A percentile compares a stretch with the other conserved stretches of the same genome.
Evolutionary conservation across 495 filamentous ascomycete genomes (phyloP).

Genomic region (Tricharina praecox): DNA sequence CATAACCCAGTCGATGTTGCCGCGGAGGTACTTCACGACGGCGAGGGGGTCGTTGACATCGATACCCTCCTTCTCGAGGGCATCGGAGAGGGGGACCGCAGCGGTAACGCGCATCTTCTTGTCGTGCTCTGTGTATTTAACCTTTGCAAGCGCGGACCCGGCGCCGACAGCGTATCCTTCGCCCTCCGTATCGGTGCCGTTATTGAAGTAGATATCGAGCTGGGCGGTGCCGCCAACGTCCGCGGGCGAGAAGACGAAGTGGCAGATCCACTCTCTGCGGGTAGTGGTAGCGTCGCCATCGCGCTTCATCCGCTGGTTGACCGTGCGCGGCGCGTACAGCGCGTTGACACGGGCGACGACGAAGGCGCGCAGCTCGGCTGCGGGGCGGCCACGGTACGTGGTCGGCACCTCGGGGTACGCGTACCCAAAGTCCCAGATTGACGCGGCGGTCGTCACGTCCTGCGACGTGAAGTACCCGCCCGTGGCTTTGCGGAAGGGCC

Average conservation of each 20-base stretch:
- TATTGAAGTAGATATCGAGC: slow-evolving; percentile 15
- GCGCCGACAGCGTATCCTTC: slow-evolving; percentile 12
- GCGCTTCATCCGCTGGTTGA: not conserved
- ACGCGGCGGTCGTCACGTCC: slow-evolving; percentile 14
- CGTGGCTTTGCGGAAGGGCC: slow-evolving; percentile 23
- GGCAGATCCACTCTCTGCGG: slow-evolving; percentile 4
- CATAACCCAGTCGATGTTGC: slow-evolving; percentile 17
- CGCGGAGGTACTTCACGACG: slow-evolving; percentile 14
- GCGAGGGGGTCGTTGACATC: slow-evolving; percentile 6
- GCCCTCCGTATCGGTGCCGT: slow-evolving; percentile 7
- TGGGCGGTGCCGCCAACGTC: slow-evolving; percentile 1
- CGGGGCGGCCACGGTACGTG: slow-evolving; percentile 1
- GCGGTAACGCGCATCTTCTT: slow-evolving; percentile 9
- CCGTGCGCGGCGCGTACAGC: slow-evolving; percentile 3
- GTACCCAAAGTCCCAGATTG: slow-evolving; percentile 23
- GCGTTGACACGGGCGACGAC: slow-evolving; percentile 11
- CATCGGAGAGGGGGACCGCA: slow-evolving; percentile 22
- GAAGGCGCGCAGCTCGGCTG: slow-evolving; percentile 6
- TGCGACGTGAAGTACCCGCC: slow-evolving; percentile 21
- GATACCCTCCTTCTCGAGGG: slow-evolving; percentile 10
- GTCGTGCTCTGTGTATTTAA: not conserved
- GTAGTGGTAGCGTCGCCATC: not conserved
- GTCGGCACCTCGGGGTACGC: slow-evolving; percentile 25
- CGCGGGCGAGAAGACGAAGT: not conserved
- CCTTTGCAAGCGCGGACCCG: slow-evolving; percentile 5